A percentile compares a stretch with the other conserved stretches of the same genome.
Evolutionary conservation across 139 green algal species (phyloP).

Genomic region (Micractinium sp.): DNA sequence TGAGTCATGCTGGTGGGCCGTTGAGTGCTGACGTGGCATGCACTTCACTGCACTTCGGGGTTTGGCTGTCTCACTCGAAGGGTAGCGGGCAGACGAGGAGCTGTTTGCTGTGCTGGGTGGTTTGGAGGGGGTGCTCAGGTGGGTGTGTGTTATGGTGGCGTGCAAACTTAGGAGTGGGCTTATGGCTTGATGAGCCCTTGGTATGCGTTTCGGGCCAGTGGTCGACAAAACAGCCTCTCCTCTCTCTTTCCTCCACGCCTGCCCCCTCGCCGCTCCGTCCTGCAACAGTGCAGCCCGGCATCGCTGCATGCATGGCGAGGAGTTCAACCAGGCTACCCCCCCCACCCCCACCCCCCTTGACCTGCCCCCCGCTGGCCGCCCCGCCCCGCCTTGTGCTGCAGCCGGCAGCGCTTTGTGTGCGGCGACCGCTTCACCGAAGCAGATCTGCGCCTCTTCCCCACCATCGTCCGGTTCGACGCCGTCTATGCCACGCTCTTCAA

Average conservation of each 20-base stretch:
- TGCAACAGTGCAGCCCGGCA: too few species aligned
- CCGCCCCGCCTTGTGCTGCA: not conserved
- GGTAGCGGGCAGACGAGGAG: slow-evolving; percentile 55
- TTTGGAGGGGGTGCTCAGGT: slow-evolving; percentile 69
- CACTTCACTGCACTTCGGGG: too few species aligned
- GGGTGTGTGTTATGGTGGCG: too few species aligned
- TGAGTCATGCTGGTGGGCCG: too few species aligned
- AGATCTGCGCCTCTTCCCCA: slow-evolving; percentile 89
- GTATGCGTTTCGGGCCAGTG: too few species aligned
- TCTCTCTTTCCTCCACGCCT: not conserved
- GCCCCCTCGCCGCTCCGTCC: too few species aligned
- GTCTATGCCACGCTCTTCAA: slow-evolving; percentile 91
- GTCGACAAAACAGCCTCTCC: too few species aligned
- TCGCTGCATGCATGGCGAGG: not conserved
- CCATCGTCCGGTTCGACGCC: slow-evolving; percentile 80
- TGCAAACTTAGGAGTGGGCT: too few species aligned
- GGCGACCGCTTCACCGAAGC: slow-evolving; percentile 84
- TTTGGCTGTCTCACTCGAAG: too few species aligned
- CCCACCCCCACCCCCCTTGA: not conserved
- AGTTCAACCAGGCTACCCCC: not conserved
- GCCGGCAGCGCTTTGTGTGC: slow-evolving; percentile 71
- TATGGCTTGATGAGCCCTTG: too few species aligned
- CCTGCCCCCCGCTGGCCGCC: not conserved
- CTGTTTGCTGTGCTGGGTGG: slow-evolving; percentile 70
- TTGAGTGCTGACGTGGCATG: too few species aligned